These are phyloP conservation scores for Haplographium delicatum DNA, from an alignment of 495 filamentous ascomycete species.

Conservation along the genomic window DNA sequence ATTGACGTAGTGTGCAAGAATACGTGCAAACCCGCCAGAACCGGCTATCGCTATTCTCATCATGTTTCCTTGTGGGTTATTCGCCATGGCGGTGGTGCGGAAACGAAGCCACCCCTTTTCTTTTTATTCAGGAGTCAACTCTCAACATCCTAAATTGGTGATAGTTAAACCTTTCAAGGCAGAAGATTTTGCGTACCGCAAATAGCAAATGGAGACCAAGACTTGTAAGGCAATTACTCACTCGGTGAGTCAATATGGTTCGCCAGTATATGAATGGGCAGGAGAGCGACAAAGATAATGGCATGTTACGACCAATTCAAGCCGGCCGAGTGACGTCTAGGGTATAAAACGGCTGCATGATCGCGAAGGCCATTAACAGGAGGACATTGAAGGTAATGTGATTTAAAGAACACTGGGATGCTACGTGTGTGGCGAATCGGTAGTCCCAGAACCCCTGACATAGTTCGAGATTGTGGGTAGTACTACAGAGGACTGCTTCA, in stretches of 20 bases:
- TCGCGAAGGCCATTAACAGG: slow-evolving; percentile 12
- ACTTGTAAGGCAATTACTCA: slow-evolving; percentile 17
- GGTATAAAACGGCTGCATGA: not conserved
- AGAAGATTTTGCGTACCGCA: not conserved
- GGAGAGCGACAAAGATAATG: not conserved
- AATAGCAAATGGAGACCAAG: slow-evolving; percentile 6
- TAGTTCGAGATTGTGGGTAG: slow-evolving; percentile 6
- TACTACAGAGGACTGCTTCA: too few relatives aligned
- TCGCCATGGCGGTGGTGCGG: not conserved
- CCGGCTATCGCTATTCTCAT: slow-evolving; percentile 74
- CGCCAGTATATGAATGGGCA: slow-evolving; percentile 8
- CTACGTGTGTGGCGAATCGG: slow-evolving; percentile 20
- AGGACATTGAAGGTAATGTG: slow-evolving; percentile 6
- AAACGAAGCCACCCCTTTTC: not conserved
- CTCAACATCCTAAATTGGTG: not conserved
- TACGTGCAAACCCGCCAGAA: slow-evolving; percentile 60
- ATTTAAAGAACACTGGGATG: slow-evolving; percentile 15
- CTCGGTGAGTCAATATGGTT: slow-evolving; percentile 13
- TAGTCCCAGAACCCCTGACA: slow-evolving; percentile 10
- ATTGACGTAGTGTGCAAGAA: slow-evolving; percentile 55
- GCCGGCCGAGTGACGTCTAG: slow-evolving; percentile 7
- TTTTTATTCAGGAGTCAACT: slow-evolving; percentile 1
- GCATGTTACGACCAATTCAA: slow-evolving; percentile 6
- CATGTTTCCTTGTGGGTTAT: slow-evolving; percentile 28
- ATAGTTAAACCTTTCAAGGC: slow-evolving; percentile 8